Base-by-base conservation (phyloP, 192 early-diverging fungal genomes). In the Coemansia sp. region DNA sequence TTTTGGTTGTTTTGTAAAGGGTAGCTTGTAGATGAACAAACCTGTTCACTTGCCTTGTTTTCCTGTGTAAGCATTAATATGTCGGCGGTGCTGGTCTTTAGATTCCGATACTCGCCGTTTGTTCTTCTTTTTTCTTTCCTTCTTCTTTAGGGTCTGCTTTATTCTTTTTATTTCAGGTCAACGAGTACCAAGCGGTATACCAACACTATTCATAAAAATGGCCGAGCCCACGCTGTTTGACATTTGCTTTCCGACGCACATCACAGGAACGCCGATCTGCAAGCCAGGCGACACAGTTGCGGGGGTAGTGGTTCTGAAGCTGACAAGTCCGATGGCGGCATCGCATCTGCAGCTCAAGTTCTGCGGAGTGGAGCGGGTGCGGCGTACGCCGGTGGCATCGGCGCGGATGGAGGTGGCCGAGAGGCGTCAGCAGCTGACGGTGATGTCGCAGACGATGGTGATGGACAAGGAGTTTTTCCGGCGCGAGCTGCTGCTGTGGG, bases 381-480 rank as follows among this genome's bases (percentile, higher is more conserved):
- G 79, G 22, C 65, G 79, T 6, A 65, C 65, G 17, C 79, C 79
- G 0, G 79, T 81, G 1, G 59, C 70, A 50, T 27, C 60, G 37
- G 62, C 64, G 9, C 66, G 68, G 28, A 70, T 60, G 3, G 67
- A 72, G 38, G 38, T 48, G 15, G 19, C 62, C 0, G 68, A 74
- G 28, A 67, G 60, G 59, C 66, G 70, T 25, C 69, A 69, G 44
- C 69, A 71, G 63, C 58, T 58, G 22, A 75, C 79, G 4, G 70
- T 63, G 47, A 72, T 81, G 73, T 45, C 61, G 25, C 79, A 74
- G 17, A 62, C 64, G 29, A 72, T 75, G 73, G 65, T 75, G 14
- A 81, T 81, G 79, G 74, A 74, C 62, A 81, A 81, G 70, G 78
- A 81, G 73, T 81, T 81, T 44, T 81, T 75, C 53, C 73, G 68